Percentiles rank a stretch among this genome's conserved stretches.
phyloP scores from a whole-genome alignment of 345 rosid species.

The Hibiscus tridactylites region DNA sequence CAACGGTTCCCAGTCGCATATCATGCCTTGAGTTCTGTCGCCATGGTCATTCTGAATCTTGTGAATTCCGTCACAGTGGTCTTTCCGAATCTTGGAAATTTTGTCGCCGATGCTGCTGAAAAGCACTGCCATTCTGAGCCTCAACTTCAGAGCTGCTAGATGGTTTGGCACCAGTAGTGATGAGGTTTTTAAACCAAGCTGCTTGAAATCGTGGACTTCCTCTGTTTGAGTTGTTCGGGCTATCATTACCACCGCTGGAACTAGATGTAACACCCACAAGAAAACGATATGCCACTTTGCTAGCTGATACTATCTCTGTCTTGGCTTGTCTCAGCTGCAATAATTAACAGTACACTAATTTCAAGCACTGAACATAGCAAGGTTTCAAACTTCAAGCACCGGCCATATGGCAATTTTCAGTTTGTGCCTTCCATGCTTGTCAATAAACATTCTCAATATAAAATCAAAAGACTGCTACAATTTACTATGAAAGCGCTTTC shows the following conservation, averaged over 20 bases:
- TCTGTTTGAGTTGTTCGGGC: slow-evolving; percentile 46
- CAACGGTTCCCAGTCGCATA: background rate
- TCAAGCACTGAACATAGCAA: background rate
- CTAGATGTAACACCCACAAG: slow-evolving; percentile 53
- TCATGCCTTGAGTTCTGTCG: slow-evolving; percentile 15
- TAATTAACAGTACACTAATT: background rate
- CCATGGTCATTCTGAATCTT: background rate
- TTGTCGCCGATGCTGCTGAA: slow-evolving; percentile 21
- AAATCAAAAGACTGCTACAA: background rate
- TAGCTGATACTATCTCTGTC: slow-evolving; percentile 86
- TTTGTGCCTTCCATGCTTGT: background rate
- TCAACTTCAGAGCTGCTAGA: slow-evolving; percentile 39
- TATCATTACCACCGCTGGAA: slow-evolving; percentile 27
- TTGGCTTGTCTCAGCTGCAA: slow-evolving; percentile 88
- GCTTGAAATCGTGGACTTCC: slow-evolving; percentile 57
- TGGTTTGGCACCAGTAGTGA: slow-evolving; percentile 60
- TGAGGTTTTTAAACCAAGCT: slow-evolving; percentile 72
- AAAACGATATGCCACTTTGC: slow-evolving; percentile 95
- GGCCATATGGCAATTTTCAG: background rate
- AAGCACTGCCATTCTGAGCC: slow-evolving; percentile 24
- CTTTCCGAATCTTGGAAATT: slow-evolving; percentile 4
- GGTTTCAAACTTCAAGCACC: background rate
- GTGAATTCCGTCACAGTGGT: background rate
- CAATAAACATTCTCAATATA: background rate
- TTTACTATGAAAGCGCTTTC: background rate